phyloP scores from a whole-genome alignment of 2,329 filamentous ascomycete genomes.

The Scytalidium lignicola region DNA sequence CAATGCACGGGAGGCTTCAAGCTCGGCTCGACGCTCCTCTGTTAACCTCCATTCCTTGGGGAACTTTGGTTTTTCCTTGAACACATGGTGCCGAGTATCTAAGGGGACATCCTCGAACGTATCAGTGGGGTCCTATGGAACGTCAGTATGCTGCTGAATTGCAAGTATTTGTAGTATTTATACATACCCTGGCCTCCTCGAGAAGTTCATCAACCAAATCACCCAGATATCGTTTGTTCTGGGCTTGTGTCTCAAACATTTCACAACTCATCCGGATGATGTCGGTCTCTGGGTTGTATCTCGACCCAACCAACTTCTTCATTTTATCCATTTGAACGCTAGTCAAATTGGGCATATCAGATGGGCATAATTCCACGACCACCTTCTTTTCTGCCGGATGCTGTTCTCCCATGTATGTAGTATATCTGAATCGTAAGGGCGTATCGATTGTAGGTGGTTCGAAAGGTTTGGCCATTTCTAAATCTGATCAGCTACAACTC shows the following conservation, averaged over 20 bases:
- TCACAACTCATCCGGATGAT: constrained; percentile 88
- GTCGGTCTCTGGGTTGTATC: constrained; percentile 82
- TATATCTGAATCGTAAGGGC: constrained; percentile 91
- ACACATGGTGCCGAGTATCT: constrained; percentile 78
- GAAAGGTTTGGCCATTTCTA: constrained; percentile 82
- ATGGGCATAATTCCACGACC: constrained; percentile 79
- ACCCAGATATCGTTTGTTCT: constrained; percentile 94
- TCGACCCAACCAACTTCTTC: constrained; percentile 76
- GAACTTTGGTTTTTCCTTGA: constrained; percentile 64
- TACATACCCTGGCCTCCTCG: constrained; percentile 60
- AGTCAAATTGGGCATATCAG: constrained; percentile 64
- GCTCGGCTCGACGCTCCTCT: constrained; percentile 56
- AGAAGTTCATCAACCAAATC: constrained; percentile 73
- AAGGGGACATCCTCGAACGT: constrained; percentile 85
- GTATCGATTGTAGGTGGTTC: constrained; percentile 59
- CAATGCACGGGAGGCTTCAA: constrained; percentile 56
- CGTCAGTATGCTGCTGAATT: constrained; percentile 10
- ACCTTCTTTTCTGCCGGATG: constrained; percentile 93
- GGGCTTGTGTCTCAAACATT: constrained; percentile 78
- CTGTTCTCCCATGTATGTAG: constrained; percentile 88
- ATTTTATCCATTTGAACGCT: constrained; percentile 70
- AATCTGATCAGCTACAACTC: constrained; percentile 11
- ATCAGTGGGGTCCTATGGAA: constrained; percentile 60
- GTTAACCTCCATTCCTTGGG: constrained; percentile 82
- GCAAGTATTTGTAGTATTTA: background rate